Base-by-base conservation (phyloP, 2,329 filamentous ascomycete species). In the Aspergillus sp. region DNA sequence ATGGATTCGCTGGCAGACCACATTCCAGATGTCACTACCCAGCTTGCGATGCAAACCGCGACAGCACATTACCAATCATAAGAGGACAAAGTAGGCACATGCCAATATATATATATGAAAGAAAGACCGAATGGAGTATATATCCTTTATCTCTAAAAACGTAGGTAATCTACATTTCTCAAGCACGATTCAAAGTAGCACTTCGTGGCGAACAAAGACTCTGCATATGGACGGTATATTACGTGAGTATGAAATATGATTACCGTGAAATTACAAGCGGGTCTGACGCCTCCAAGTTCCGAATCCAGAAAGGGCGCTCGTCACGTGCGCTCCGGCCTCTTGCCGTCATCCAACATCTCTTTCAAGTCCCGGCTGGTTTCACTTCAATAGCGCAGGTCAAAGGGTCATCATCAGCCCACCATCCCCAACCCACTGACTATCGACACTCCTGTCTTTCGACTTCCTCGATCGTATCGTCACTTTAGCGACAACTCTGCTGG, bases 1-100 rank as follows among this genome's bases (percentile, higher is more conserved):
- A 91, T 96, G 89, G 85, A 87, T 55, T 86, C 87, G 48, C 81
- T 96, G 34, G 89, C 95, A 72, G 67, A 76, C 8, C 71, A 89
- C 79, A 64, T 79, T 48, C 77, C 77, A 3, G 76, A 78, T 60
- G 72, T 79, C 8, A 78, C 76, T 30, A 66, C 70, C 2, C 70
- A 74, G 44, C 64, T 76, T 41, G 67, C 72, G 44, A 68, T 73
- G 24, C 71, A 71, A 52, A 73, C 78, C 54, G 73, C 74, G 30
- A 69, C 74, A 51, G 75, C 74, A 12, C 76, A 75, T 55, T 79
- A 79, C 57, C 75, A 71, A 56, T 68, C 70, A 34, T 74, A 54
- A 22, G 11, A 39, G 48, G 7, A n/a, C 17, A 18, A 41, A 15
- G 22, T 17, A 20, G 4, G 12, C 4, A 32, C 11, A 20, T 30